phyloP scores from a whole-genome alignment of 768 basidiomycete species.

The Suillus placidus region DNA sequence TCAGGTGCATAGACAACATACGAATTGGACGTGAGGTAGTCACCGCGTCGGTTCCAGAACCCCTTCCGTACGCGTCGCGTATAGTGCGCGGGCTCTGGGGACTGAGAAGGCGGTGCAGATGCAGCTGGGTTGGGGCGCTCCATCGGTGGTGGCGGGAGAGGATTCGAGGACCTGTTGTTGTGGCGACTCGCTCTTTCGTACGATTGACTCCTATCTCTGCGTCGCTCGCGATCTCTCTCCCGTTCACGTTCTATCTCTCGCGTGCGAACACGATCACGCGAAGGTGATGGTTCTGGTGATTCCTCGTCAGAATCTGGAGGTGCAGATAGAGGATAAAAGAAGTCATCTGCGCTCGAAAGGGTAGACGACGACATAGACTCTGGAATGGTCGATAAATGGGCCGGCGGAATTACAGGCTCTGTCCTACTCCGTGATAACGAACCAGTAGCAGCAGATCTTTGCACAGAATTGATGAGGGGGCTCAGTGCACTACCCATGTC shows the following conservation, averaged over 20 bases:
- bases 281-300: conserved; percentile 15
- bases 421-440: conserved; percentile 32
- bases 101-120: conserved; percentile 31
- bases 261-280: conserved; percentile 23
- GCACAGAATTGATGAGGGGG: conserved; percentile 21
- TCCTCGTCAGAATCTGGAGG: conserved; percentile 20
- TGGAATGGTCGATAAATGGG: conserved; percentile 30
- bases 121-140: conserved; percentile 28
- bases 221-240: conserved; percentile 1
- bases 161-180: conserved; percentile 18
- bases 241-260: conserved; percentile 8
- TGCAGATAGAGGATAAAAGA: conserved; percentile 26
- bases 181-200: conserved; percentile 1
- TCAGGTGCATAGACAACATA: conserved; percentile 70
- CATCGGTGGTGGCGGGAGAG: conserved; percentile 32
- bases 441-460: conserved; percentile 15
- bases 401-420: conserved; percentile 24
- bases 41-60: conserved; percentile 77
- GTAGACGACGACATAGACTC: conserved; percentile 23
- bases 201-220: neutral
- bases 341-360: conserved; percentile 29
- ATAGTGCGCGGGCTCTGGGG: conserved; percentile 32
- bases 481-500: conserved; percentile 26
- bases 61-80: conserved; percentile 51
- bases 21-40: conserved; percentile 58